A percentile compares a stretch with the other conserved stretches of the same genome.
Conservation (phyloP, 2,329 filamentous ascomycete genomes). For the Fusarium sp. region DNA sequence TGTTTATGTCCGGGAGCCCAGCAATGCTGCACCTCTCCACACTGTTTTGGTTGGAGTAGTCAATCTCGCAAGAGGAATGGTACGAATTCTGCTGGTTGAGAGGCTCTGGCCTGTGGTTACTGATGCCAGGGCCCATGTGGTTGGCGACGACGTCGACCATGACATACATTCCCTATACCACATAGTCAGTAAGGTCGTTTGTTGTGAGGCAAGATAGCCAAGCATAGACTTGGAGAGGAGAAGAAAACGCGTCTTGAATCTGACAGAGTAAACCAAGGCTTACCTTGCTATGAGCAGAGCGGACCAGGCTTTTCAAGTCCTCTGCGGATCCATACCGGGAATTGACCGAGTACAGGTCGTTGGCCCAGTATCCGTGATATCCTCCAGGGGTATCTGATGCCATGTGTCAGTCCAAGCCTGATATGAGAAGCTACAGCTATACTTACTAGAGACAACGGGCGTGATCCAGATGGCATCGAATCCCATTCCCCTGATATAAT, state of each 20-base stretch:
- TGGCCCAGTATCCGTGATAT: conserved; percentile 37
- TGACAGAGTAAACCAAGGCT: too few relatives aligned
- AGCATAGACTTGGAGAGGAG: rapidly evolving
- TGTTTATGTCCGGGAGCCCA: conserved; percentile 68
- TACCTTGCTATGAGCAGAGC: conserved; percentile 31
- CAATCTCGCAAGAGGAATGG: conserved; percentile 14
- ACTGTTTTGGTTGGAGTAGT: conserved; percentile 29
- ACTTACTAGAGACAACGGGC: conserved; percentile 59
- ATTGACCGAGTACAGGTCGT: conserved; percentile 28
- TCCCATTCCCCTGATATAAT: conserved; percentile 70
- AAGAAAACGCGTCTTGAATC: not conserved
- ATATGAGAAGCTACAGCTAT: rapidly evolving
- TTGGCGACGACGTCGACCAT: conserved; percentile 71
- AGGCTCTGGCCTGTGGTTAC: conserved; percentile 52
- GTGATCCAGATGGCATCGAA: conserved; percentile 69
- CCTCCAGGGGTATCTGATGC: conserved; percentile 17
- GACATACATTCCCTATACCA: conserved; percentile 54
- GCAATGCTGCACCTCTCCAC: conserved; percentile 27
- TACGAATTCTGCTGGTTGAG: conserved; percentile 55
- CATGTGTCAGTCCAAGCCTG: rapidly evolving
- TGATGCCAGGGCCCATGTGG: conserved; percentile 63
- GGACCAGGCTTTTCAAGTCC: conserved; percentile 28
- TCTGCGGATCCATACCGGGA: conserved; percentile 21
- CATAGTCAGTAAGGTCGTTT: not conserved
- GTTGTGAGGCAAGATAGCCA: not conserved